Conservation (phyloP, 768 basidiomycete species). For the Dictyophora rubrovolvata region DNA sequence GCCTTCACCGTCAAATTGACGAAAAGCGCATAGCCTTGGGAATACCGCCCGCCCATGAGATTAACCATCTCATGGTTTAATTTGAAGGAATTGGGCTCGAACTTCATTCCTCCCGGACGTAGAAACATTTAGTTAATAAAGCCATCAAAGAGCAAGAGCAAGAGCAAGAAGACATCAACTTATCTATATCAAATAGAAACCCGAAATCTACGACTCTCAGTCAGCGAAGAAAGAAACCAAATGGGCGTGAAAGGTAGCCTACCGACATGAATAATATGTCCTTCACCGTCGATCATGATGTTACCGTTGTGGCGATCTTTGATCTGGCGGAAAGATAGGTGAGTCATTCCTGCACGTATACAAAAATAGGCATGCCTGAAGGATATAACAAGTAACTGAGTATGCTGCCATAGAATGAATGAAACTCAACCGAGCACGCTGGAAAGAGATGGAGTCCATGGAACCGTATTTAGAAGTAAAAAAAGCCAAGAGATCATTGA, state of each 20-base stretch:
- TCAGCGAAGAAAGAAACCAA: not conserved
- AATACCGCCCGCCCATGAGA: slow-evolving; percentile 91
- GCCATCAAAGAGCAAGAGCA: slow-evolving; percentile 3
- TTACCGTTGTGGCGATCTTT: slow-evolving; percentile 99
- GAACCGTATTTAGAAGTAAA: slow-evolving; percentile 91
- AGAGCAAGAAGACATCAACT: slow-evolving; percentile 31
- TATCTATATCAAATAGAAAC: slow-evolving; percentile 96
- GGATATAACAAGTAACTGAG: slow-evolving; percentile 93
- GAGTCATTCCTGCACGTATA: not conserved
- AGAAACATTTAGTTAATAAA: slow-evolving; percentile 20
- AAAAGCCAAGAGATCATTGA: slow-evolving; percentile 91
- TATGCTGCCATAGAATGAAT: slow-evolving; percentile 99
- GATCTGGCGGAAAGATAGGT: slow-evolving; percentile 30
- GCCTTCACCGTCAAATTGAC: slow-evolving; percentile 91
- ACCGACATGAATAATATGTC: slow-evolving; percentile 96
- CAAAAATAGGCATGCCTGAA: slow-evolving; percentile 38
- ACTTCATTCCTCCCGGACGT: slow-evolving; percentile 80
- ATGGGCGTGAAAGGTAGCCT: slow-evolving; percentile 17
- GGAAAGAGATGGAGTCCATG: slow-evolving; percentile 81
- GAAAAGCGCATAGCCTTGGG: slow-evolving; percentile 91
- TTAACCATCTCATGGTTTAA: slow-evolving; percentile 98
- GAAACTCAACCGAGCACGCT: slow-evolving; percentile 88
- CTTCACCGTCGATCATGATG: slow-evolving; percentile 98
- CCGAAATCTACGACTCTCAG: slow-evolving; percentile 61
- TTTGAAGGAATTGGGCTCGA: slow-evolving; percentile 97